Conservation (phyloP, 257 asterid species). For the Eucommia ulmoides region DNA sequence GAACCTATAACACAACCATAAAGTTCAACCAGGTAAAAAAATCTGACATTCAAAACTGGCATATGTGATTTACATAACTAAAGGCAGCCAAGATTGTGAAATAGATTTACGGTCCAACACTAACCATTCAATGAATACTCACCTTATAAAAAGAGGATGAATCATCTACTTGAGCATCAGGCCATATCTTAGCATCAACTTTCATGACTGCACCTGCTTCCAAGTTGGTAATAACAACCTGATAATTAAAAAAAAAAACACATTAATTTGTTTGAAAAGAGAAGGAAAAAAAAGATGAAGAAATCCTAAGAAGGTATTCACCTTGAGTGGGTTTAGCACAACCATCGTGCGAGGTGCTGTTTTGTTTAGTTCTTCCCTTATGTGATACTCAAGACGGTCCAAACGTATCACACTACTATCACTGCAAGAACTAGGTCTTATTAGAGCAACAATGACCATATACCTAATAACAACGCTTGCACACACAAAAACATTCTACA, state of each 20-base stretch:
- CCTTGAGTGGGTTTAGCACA: slow-evolving; percentile 86
- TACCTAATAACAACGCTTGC: too few species aligned
- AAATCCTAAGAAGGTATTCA: too few species aligned
- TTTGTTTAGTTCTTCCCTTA: slow-evolving; percentile 84
- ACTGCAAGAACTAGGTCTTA: slow-evolving; percentile 33
- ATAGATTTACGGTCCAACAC: too few species aligned
- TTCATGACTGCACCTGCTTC: slow-evolving; percentile 52
- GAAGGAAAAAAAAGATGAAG: not conserved
- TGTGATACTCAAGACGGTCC: slow-evolving; percentile 79
- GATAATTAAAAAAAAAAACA: slow-evolving; percentile 4
- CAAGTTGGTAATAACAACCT: slow-evolving; percentile 67
- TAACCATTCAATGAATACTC: slow-evolving; percentile 2
- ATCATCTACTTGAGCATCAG: slow-evolving; percentile 68
- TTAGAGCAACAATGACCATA: slow-evolving; percentile 12
- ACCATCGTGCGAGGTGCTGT: slow-evolving; percentile 76
- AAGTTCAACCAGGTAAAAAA: too few species aligned
- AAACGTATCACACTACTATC: slow-evolving; percentile 68
- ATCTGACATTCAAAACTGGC: too few species aligned
- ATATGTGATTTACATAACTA: too few species aligned
- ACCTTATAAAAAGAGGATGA: slow-evolving; percentile 69
- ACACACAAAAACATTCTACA: not conserved
- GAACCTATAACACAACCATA: too few species aligned
- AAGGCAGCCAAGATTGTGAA: too few species aligned
- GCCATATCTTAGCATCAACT: slow-evolving; percentile 92
- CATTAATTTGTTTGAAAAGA: not conserved